phyloP scores from a whole-genome alignment of 2,329 filamentous ascomycete species.

The Incumbomyces lentus region DNA sequence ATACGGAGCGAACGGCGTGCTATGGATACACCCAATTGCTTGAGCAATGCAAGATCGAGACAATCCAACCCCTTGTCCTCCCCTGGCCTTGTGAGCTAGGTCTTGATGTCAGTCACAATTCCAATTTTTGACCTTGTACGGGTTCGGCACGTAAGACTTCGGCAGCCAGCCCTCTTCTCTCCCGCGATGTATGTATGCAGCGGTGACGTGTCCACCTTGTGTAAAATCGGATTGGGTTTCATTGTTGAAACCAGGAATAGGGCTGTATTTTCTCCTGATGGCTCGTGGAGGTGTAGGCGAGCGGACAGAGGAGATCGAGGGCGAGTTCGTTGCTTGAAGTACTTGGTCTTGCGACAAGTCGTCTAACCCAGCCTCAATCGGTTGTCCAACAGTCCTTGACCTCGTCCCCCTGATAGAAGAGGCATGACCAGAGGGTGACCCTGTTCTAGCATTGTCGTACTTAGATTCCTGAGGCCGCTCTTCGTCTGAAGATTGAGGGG shows the following conservation, averaged over 20 bases:
- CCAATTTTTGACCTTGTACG: slow-evolving; percentile 23
- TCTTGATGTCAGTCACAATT: neutral
- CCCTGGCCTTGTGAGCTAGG: too few relatives aligned
- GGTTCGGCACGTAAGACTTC: slow-evolving; percentile 24
- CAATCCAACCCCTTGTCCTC: too few relatives aligned
- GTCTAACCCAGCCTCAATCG: too few relatives aligned
- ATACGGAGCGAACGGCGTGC: too few relatives aligned
- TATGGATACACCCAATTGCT: too few relatives aligned
- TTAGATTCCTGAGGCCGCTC: neutral
- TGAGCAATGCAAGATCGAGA: too few relatives aligned
- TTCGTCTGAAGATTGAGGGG: neutral
- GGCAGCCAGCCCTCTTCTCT: slow-evolving; percentile 15
- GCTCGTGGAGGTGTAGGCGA: slow-evolving; percentile 7
- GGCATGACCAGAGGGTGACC: too few relatives aligned
- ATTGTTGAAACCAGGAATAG: slow-evolving; percentile 19
- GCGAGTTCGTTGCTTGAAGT: neutral
- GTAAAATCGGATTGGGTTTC: slow-evolving; percentile 22
- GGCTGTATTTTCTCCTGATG: slow-evolving; percentile 12
- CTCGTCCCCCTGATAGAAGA: too few relatives aligned
- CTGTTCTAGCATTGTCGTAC: too few relatives aligned
- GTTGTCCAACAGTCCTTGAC: neutral
- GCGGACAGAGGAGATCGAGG: slow-evolving; percentile 9
- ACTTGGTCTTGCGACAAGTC: neutral
- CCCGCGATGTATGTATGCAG: slow-evolving; percentile 20
- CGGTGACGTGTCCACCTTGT: slow-evolving; percentile 20